phyloP scores from a whole-genome alignment of 1,284 basidiomycete genomes.

The Trichosporon ovoides region DNA sequence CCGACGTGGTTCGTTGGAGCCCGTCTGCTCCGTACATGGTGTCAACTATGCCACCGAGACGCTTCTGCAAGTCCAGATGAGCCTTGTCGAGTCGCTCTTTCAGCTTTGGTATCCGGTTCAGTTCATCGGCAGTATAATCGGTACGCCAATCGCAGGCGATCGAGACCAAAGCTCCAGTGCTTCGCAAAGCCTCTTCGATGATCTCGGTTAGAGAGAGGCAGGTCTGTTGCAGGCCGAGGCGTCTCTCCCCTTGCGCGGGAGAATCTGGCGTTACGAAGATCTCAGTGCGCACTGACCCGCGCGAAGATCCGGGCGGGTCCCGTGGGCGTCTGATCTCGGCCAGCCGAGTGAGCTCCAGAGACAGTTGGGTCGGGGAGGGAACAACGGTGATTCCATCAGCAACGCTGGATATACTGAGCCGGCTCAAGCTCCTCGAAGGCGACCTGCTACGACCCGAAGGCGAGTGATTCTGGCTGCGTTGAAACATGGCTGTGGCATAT shows the following conservation, averaged over 20 bases:
- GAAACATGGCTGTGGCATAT: slow-evolving; percentile 10
- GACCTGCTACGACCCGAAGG: neutral
- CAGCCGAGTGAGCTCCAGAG: neutral
- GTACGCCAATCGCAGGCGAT: slow-evolving; percentile 16
- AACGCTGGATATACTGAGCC: neutral
- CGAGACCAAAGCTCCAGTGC: slow-evolving; percentile 3
- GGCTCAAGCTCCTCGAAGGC: neutral
- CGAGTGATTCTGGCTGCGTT: neutral
- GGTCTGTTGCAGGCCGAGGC: neutral
- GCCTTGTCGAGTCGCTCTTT: slow-evolving; percentile 1
- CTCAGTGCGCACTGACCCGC: neutral
- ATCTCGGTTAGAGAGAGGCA: slow-evolving; percentile 11
- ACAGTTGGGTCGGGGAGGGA: neutral
- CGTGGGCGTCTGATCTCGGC: neutral
- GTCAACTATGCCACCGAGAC: slow-evolving; percentile 20
- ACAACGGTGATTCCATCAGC: neutral
- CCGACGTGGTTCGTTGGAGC: neutral
- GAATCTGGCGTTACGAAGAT: neutral
- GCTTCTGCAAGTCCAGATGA: slow-evolving; percentile 12
- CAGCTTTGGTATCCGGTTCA: neutral
- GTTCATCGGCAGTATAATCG: neutral
- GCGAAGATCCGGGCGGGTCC: neutral
- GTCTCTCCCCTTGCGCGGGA: neutral
- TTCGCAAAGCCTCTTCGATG: slow-evolving; percentile 9
- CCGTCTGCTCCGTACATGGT: neutral